Evolutionary conservation across 1,139 yeast genomes (phyloP).

Genomic region (Zygoascus sp.): DNA sequence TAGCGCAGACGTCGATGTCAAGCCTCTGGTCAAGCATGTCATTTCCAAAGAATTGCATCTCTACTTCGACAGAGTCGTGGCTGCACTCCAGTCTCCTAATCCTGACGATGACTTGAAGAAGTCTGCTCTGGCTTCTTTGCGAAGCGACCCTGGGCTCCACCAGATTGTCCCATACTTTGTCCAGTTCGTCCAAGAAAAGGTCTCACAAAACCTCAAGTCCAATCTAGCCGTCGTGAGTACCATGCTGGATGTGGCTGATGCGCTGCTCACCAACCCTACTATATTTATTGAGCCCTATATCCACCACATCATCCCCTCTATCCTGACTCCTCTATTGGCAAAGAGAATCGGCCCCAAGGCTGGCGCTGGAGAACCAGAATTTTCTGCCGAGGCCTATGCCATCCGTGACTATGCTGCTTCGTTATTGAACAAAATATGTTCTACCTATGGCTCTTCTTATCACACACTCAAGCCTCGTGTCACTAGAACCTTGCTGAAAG

Average conservation of each 20-base stretch:
- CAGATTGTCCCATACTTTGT: conserved; percentile 95
- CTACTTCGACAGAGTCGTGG: conserved; percentile 86
- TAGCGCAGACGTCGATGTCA: conserved; percentile 63
- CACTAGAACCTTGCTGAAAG: conserved; percentile 85
- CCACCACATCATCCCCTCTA: conserved; percentile 94
- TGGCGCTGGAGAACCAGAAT: neutral
- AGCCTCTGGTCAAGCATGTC: conserved; percentile 95
- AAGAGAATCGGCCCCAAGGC: conserved; percentile 69
- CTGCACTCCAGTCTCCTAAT: conserved; percentile 51
- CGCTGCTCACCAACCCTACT: conserved; percentile 77
- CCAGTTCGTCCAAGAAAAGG: conserved; percentile 93
- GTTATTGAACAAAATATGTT: conserved; percentile 68
- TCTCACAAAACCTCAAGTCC: conserved; percentile 72
- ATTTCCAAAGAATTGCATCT: conserved; percentile 89
- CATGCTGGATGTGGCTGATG: conserved; percentile 85
- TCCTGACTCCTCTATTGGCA: conserved; percentile 81
- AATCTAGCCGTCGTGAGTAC: conserved; percentile 72
- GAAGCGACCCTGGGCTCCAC: conserved; percentile 93
- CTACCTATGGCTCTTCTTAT: conserved; percentile 78
- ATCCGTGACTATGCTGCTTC: conserved; percentile 88
- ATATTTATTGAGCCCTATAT: conserved; percentile 93
- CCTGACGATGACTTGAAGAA: conserved; percentile 56
- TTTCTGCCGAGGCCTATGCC: conserved; percentile 32
- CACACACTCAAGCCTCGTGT: conserved; percentile 91
- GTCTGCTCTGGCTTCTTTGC: conserved; percentile 79